Percentiles rank a stretch among this genome's conserved stretches.
Evolutionary conservation across 345 rosid species (phyloP).

Genomic region (Gossypium turneri): DNA sequence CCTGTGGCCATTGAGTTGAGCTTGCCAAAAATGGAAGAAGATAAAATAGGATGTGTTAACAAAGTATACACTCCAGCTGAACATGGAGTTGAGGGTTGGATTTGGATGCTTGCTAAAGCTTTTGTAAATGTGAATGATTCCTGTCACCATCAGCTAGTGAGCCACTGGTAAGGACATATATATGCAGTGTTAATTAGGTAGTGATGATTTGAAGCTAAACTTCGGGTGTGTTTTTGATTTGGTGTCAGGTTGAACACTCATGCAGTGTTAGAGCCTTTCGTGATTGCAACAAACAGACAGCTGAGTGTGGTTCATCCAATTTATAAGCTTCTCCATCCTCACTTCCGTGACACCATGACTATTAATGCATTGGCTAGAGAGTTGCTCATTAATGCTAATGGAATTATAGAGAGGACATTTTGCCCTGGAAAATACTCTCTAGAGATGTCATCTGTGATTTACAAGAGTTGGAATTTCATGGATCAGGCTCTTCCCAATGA

Average conservation of each 20-base stretch:
- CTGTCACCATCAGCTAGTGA: constrained; percentile 79
- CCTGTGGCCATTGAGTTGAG: constrained; percentile 82
- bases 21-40: constrained; percentile 69
- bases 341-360: constrained; percentile 75
- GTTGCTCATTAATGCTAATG: constrained; percentile 58
- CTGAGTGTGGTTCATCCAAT: constrained; percentile 77
- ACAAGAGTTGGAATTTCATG: constrained; percentile 57
- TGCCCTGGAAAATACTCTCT: constrained; percentile 51
- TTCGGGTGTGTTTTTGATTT: not conserved
- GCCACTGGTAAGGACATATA: constrained; percentile 54
- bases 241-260: constrained; percentile 69
- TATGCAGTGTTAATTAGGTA: no score
- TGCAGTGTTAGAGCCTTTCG: constrained; percentile 79
- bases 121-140: constrained; percentile 75
- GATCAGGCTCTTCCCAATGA: constrained; percentile 74
- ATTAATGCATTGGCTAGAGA: constrained; percentile 70
- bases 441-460: constrained; percentile 57
- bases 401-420: constrained; percentile 56
- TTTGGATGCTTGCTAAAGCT: constrained; percentile 91
- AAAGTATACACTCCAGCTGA: constrained; percentile 67
- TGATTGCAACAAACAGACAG: constrained; percentile 74
- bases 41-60: constrained; percentile 52
- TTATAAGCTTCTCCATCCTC: constrained; percentile 69
- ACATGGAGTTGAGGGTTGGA: constrained; percentile 47
- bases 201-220: not conserved